Evolutionary conservation across 1,284 basidiomycete genomes (phyloP), one percentile per base, ranked within the genome.

Genomic region (Hemileia vastatrix): DNA sequence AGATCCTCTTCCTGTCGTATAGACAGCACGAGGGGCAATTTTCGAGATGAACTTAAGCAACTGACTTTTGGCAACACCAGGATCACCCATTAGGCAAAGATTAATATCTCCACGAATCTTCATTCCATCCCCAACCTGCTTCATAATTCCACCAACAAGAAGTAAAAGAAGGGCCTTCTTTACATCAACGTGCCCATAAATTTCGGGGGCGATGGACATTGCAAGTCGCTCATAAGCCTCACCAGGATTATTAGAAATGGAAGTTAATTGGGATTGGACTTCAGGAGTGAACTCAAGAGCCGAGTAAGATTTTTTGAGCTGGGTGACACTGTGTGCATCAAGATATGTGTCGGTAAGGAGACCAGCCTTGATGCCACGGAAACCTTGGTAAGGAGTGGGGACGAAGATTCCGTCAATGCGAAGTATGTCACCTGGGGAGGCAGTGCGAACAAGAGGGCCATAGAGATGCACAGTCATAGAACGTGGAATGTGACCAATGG

Each of bases 51-150:
- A 98, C 79, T 98, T 98, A 67, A 98, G 82, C 60, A 98, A 76
- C 76, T 98, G 95, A 27, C 92, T 96, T 78, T 99, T 99, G 70
- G 95, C 95, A 66, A 98, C 94, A 85, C 95, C 95, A 54, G 95
- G 95, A 78, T 99, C 95, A 71, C 95, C 95, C 95, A 99, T 98
- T 53, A 99, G 78, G 77, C 95, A 98, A 23, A 99, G 81, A 72
- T 99, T 98, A 78, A 99, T 82, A 77, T 98, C 95, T 23, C 95
- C 95, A 73, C 95, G 83, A 71, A 99, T 98, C 79, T 90, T 96
- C 90, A 99, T 92, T 3, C 95, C 95, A 74, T 99, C 95, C 4
- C 88, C 89, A 75, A 94, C 90, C n/a, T 83, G 81, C 78, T 98
- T 98, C 59, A 88, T 93, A 1, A 94, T 92, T 51, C 95, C 95